A percentile compares a stretch with the other conserved stretches of the same genome.
Conservation (phyloP, 2,329 filamentous ascomycete species). For the Beauveria australis region DNA sequence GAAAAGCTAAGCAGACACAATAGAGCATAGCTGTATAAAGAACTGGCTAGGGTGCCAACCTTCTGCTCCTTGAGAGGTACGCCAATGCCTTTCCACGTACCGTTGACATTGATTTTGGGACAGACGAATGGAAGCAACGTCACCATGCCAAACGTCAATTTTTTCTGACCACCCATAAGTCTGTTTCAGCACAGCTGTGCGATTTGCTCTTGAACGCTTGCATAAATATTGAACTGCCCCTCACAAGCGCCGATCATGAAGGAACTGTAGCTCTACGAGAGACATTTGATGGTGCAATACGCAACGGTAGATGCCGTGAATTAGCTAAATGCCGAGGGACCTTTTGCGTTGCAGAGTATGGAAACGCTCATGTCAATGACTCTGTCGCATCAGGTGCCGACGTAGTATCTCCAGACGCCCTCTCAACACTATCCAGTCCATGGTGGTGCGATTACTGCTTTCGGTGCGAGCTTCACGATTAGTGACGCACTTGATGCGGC, state of each 20-base stretch:
- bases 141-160: background rate
- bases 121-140: background rate
- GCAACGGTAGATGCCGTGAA: background rate
- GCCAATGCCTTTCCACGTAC: background rate
- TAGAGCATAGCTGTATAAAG: background rate
- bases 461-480: too few relatives aligned
- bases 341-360: background rate
- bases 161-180: background rate
- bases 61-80: background rate
- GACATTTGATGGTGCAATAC: background rate
- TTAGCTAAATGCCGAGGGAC: background rate
- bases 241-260: background rate
- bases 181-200: background rate
- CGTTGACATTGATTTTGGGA: background rate
- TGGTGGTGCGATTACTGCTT: too few relatives aligned
- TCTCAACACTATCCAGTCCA: too few relatives aligned
- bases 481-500: too few relatives aligned
- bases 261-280: background rate
- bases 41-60: background rate
- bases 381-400: too few relatives aligned
- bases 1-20: background rate
- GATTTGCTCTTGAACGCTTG: background rate
- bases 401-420: too few relatives aligned
- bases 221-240: background rate
- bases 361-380: too few relatives aligned